Conservation (phyloP, 495 filamentous ascomycete species). For the Parmelia sp. region DNA sequence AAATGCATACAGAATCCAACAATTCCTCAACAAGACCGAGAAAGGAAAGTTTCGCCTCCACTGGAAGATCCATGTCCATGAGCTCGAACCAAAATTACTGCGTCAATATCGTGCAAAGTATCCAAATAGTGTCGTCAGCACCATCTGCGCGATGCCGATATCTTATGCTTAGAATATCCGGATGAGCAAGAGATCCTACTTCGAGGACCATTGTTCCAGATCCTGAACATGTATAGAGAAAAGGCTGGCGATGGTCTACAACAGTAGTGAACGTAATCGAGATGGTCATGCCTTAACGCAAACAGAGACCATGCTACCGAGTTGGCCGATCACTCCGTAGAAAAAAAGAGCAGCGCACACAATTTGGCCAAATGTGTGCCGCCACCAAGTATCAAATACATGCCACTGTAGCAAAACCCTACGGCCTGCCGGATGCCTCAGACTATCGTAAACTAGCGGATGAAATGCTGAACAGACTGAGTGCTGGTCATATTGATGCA, state of each 20-base stretch:
- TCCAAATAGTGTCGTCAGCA: constrained; percentile 6
- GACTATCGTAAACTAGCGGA: constrained; percentile 2
- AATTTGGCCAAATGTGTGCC: constrained; percentile 10
- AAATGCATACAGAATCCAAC: constrained; percentile 8
- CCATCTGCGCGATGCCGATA: constrained; percentile 16
- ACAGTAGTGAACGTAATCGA: constrained; percentile 10
- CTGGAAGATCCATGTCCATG: constrained; percentile 14
- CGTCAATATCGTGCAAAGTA: constrained; percentile 3
- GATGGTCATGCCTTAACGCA: constrained; percentile 16
- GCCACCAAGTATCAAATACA: constrained; percentile 11
- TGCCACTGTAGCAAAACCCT: neutral
- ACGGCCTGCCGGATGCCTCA: constrained; percentile 1
- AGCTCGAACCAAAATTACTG: constrained; percentile 1
- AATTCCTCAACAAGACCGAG: constrained; percentile 6
- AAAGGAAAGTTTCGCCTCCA: constrained; percentile 8
- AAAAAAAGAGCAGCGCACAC: constrained; percentile 8
- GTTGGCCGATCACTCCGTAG: constrained; percentile 5
- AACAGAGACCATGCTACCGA: constrained; percentile 14
- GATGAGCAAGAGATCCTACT: constrained; percentile 17
- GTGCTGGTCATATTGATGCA: constrained; percentile 4
- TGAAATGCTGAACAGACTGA: neutral
- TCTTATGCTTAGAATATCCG: constrained; percentile 12
- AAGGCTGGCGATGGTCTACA: neutral
- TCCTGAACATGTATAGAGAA: constrained; percentile 13
- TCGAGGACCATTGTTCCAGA: constrained; percentile 13